Base-by-base conservation (phyloP, 805 yeast genomes). In the Jamesozyma spencerorum region DNA sequence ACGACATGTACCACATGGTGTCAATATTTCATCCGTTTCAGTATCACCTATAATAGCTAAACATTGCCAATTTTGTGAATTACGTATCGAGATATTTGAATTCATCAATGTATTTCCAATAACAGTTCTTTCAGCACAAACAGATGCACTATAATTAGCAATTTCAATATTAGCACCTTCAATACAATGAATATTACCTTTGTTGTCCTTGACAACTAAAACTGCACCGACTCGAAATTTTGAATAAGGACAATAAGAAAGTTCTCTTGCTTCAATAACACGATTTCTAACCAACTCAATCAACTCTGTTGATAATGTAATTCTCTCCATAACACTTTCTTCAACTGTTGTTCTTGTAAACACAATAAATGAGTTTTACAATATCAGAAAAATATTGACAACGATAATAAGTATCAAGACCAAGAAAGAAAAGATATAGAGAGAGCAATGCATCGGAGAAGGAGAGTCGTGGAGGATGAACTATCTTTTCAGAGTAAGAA, bases 1-100 rank as follows among this genome's bases (percentile, higher is more conserved):
- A 40, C 98, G 70, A 55, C 98, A 90, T 29, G 92, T 80, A 3
- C 98, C 98, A 59, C 98, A 90, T 0, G 98, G 98, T 8, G 88
- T 69, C 10, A 83, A 78, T 24, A 79, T 72, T 7, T 63, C 61
- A 2, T 71, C 71, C 1, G 56, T n/a, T 10, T 15, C 13, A 8
- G 20, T 15, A 15, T 35, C 31, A 3, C 41, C 42, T 18, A 42
- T 28, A 15, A 42, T 34, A 3, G 49, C 44, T 18, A 47, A 37
- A 4, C 27, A 29, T 3, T 17, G 28, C 41, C 41, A 34, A 14
- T 31, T 28, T 14, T 28, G 22, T 18, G 40, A 18, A 36, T 31
- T 13, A 7, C 38, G n/a, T 6, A 18, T 4, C 4, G 5, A n/a
- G 3, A 5, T 17, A 8, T 26, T 14, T 6, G 27, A n/a, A 15